A percentile compares a stretch with the other conserved stretches of the same genome.
These are phyloP conservation scores for Boletus rubroflammeus DNA, from an alignment of 768 basidiomycete species.

Conservation along the genomic window DNA sequence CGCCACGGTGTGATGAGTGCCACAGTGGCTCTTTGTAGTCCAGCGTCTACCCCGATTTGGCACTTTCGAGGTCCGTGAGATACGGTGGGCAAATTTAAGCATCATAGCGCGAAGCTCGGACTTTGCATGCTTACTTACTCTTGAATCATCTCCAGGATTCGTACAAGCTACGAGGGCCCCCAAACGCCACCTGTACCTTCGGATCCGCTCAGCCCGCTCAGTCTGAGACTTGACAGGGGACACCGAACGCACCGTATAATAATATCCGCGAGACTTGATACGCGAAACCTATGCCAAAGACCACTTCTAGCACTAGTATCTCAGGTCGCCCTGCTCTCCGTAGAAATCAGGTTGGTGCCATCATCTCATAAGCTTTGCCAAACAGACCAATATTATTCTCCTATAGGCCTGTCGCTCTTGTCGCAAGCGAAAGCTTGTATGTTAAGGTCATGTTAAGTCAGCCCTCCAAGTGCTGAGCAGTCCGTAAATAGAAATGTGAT, in stretches of 20 bases:
- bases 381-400: not conserved
- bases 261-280: not conserved
- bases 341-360: constrained; percentile 62
- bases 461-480: constrained; percentile 3
- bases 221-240: constrained; percentile 2
- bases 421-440: constrained; percentile 78
- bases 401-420: constrained; percentile 74
- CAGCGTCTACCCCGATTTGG: constrained; percentile 13
- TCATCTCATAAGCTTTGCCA: constrained; percentile 2
- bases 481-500: constrained; percentile 70
- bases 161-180: not conserved
- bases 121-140: not conserved
- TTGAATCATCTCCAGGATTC: not conserved
- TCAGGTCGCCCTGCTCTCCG: constrained; percentile 63
- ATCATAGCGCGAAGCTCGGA: constrained; percentile 9
- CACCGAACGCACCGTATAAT: not conserved
- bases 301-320: constrained; percentile 33
- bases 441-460: constrained; percentile 23
- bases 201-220: not conserved
- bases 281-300: constrained; percentile 60
- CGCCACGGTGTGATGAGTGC: not conserved
- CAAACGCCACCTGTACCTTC: constrained; percentile 1
- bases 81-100: constrained; percentile 14
- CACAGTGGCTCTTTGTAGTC: not conserved
- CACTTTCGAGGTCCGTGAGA: constrained; percentile 22